Conservation (phyloP, 2,329 filamentous ascomycete species). For the Scedosporium minutisporum region DNA sequence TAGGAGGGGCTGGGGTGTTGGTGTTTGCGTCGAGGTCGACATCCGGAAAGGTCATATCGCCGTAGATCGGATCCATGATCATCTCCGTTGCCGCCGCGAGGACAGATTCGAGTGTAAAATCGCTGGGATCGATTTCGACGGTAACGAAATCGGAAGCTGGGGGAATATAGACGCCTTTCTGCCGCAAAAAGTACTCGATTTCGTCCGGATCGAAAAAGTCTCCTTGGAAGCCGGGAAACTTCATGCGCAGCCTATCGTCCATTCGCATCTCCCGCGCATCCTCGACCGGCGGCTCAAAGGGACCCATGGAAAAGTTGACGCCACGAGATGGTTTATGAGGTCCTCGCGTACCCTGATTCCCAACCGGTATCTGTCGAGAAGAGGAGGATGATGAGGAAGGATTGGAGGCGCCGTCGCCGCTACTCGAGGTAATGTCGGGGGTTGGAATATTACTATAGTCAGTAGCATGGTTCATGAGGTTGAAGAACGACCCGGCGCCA, state of each 20-base stretch:
- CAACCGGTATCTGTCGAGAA: slow-evolving; percentile 14
- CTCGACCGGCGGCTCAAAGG: slow-evolving; percentile 32
- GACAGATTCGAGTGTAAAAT: slow-evolving; percentile 22
- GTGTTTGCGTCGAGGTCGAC: neutral
- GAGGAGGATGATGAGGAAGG: neutral
- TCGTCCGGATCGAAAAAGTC: slow-evolving; percentile 72
- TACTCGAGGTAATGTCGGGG: neutral
- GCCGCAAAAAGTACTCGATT: slow-evolving; percentile 62
- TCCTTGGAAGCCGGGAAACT: slow-evolving; percentile 55
- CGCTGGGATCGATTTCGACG: slow-evolving; percentile 40
- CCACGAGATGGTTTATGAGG: neutral
- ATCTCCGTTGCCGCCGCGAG: neutral
- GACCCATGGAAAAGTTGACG: slow-evolving; percentile 22
- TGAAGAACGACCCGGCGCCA: slow-evolving; percentile 58
- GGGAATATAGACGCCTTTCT: slow-evolving; percentile 53
- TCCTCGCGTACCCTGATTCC: slow-evolving; percentile 24
- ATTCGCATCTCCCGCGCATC: slow-evolving; percentile 32
- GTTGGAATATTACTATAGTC: neutral
- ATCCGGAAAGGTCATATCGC: neutral
- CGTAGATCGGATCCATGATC: neutral
- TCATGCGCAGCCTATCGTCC: slow-evolving; percentile 38
- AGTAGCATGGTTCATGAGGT: slow-evolving; percentile 8
- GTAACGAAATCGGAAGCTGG: slow-evolving; percentile 50
- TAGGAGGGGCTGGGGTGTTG: neutral
- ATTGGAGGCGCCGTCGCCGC: neutral